Conservation (phyloP, 495 filamentous ascomycete genomes). For the Achaetomiella virescens region DNA sequence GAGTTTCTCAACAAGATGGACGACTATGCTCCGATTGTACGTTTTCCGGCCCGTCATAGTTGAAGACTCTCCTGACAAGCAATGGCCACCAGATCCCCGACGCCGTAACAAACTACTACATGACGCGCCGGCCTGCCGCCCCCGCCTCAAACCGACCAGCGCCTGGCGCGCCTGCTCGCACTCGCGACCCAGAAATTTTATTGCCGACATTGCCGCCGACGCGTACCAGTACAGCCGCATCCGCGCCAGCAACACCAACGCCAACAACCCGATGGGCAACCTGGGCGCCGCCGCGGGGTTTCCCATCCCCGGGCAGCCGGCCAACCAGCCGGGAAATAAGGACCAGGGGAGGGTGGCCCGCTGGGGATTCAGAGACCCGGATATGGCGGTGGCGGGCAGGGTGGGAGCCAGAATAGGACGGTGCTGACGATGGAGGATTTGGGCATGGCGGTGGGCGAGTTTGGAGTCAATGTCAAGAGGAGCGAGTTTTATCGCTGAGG, state of each 20-base stretch:
- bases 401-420: conserved; percentile 83
- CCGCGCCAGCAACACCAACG: conserved; percentile 79
- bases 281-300: conserved; percentile 73
- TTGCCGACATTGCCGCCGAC: conserved; percentile 94
- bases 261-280: conserved; percentile 81
- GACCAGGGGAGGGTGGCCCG: conserved; percentile 56
- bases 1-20: conserved; percentile 96
- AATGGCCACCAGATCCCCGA: conserved; percentile 73
- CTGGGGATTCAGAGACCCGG: conserved; percentile 86
- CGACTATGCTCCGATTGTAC: conserved; percentile 93
- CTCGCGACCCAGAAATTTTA: conserved; percentile 97
- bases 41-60: no score
- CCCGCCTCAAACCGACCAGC: conserved; percentile 75
- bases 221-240: conserved; percentile 97
- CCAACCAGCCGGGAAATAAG: conserved; percentile 49
- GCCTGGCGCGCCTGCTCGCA: conserved; percentile 85
- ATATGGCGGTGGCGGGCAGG: conserved; percentile 87
- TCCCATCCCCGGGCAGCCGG: conserved; percentile 53
- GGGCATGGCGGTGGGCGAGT: conserved; percentile 94
- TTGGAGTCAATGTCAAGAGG: conserved; percentile 92
- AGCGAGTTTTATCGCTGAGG: conserved; percentile 91
- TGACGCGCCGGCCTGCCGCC: conserved; percentile 93
- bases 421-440: conserved; percentile 98
- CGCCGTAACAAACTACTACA: conserved; percentile 95
- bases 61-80: no score